phyloP scores from a whole-genome alignment of 164 flowering plant genomes.

The Amborella trichopoda region DNA sequence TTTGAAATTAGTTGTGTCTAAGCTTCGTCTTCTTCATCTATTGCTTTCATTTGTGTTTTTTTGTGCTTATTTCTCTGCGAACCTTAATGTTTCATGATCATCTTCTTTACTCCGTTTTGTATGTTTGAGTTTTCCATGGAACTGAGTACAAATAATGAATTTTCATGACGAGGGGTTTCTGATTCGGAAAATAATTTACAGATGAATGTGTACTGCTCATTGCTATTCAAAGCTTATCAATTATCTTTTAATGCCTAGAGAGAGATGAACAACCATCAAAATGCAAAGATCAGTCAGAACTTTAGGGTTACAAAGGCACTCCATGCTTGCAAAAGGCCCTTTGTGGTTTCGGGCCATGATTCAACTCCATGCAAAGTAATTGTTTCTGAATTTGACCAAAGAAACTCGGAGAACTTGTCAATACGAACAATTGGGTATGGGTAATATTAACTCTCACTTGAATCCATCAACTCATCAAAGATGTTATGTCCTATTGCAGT shows the following conservation, averaged over 20 bases:
- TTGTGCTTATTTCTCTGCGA: no score
- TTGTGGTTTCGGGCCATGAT: not conserved
- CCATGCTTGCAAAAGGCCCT: slow-evolving; percentile 56
- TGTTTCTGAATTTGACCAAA: not conserved
- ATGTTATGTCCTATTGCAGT: no score
- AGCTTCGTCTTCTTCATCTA: not conserved
- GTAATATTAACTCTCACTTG: no score
- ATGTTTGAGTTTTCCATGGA: not conserved
- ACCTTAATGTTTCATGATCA: not conserved
- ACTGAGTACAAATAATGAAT: not conserved
- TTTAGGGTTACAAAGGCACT: slow-evolving; percentile 71
- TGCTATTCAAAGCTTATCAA: slow-evolving; percentile 7
- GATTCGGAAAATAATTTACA: not conserved
- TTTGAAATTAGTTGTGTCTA: not conserved
- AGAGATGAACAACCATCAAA: slow-evolving; percentile 35
- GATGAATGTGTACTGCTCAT: not conserved
- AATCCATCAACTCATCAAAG: no score
- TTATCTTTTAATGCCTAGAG: not conserved
- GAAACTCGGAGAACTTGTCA: not conserved
- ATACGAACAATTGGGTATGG: not conserved
- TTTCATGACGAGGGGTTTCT: not conserved
- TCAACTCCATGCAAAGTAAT: not conserved
- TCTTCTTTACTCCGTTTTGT: not conserved
- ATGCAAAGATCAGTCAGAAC: slow-evolving; percentile 50
- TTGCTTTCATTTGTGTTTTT: not conserved